Evolutionary conservation across 306 rosid genomes (phyloP).

Genomic region (Lablab purpureus): DNA sequence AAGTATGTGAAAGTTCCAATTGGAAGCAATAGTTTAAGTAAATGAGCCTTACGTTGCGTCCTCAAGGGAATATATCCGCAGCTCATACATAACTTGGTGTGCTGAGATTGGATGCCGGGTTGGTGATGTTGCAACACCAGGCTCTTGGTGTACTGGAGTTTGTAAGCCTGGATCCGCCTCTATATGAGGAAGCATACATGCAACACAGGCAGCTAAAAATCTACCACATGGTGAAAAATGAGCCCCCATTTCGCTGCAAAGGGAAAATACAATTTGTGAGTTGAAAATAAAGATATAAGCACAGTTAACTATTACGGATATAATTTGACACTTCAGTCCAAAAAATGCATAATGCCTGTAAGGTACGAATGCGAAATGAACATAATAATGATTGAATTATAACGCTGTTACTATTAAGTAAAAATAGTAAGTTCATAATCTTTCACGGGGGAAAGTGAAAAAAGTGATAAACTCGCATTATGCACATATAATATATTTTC

Average conservation of each 20-base stretch:
- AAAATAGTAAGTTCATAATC: neutral
- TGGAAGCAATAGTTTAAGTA: constrained; percentile 41
- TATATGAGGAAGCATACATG: constrained; percentile 86
- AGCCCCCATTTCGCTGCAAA: constrained; percentile 99
- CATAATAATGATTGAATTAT: neutral
- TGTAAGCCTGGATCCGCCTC: constrained; percentile 89
- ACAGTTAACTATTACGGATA: neutral
- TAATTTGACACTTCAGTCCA: neutral
- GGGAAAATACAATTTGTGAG: constrained; percentile 54
- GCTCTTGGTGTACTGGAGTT: constrained; percentile 67
- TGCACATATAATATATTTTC: constrained; percentile 21
- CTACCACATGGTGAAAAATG: constrained; percentile 99
- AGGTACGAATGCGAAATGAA: neutral
- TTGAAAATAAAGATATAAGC: constrained; percentile 7
- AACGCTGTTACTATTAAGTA: constrained; percentile 19
- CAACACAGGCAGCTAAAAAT: constrained; percentile 98
- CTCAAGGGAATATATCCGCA: constrained; percentile 94
- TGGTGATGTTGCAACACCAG: constrained; percentile 86
- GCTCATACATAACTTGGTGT: constrained; percentile 92
- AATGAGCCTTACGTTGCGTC: constrained; percentile 76
- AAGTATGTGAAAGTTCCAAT: constrained; percentile 29
- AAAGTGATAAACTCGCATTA: constrained; percentile 28
- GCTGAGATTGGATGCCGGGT: constrained; percentile 96
- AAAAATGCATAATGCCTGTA: neutral
- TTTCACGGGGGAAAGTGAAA: neutral